A percentile compares a stretch with the other conserved stretches of the same genome.
Evolutionary conservation across 768 basidiomycete species (phyloP).

Genomic region (Leucocoprinus leucothites): DNA sequence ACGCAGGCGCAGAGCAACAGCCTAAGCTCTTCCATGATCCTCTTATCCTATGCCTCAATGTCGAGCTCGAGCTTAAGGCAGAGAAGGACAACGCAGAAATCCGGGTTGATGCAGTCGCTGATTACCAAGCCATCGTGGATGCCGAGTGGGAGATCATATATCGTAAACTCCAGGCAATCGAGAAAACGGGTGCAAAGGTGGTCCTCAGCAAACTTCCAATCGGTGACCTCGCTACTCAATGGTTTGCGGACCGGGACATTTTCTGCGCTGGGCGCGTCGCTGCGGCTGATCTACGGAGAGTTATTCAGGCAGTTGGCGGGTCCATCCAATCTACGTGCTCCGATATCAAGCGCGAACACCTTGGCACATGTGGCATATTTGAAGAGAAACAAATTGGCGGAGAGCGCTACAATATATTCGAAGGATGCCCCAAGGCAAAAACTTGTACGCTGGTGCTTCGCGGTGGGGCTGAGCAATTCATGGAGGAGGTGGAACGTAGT

Average conservation of each 20-base stretch:
- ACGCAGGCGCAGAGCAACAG: slow-evolving; percentile 98
- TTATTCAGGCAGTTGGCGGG: slow-evolving; percentile 95
- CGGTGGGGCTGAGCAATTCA: slow-evolving; percentile 98
- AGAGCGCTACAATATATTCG: slow-evolving; percentile 94
- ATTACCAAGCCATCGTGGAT: slow-evolving; percentile 99
- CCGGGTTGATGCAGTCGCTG: slow-evolving; percentile 92
- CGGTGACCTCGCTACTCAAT: slow-evolving; percentile 97
- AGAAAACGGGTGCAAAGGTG: slow-evolving; percentile 94
- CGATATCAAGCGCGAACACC: slow-evolving; percentile 85
- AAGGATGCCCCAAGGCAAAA: slow-evolving; percentile 89
- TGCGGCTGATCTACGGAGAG: slow-evolving; percentile 85
- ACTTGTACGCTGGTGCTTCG: slow-evolving; percentile 93
- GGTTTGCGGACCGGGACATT: slow-evolving; percentile 98
- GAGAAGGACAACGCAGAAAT: slow-evolving; percentile 99
- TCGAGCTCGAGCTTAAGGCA: slow-evolving; percentile 97
- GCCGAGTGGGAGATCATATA: slow-evolving; percentile 99
- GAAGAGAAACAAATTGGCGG: slow-evolving; percentile 96
- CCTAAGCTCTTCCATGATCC: slow-evolving; percentile 90
- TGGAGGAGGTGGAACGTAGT: slow-evolving; percentile 96
- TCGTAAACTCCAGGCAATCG: slow-evolving; percentile 93
- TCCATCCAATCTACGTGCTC: slow-evolving; percentile 93
- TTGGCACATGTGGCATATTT: slow-evolving; percentile 91
- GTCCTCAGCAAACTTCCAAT: slow-evolving; percentile 98
- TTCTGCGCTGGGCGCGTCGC: slow-evolving; percentile 98
- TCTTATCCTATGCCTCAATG: slow-evolving; percentile 90